phyloP scores from a whole-genome alignment of 495 filamentous ascomycete genomes.

The Neurospora sublineolata region DNA sequence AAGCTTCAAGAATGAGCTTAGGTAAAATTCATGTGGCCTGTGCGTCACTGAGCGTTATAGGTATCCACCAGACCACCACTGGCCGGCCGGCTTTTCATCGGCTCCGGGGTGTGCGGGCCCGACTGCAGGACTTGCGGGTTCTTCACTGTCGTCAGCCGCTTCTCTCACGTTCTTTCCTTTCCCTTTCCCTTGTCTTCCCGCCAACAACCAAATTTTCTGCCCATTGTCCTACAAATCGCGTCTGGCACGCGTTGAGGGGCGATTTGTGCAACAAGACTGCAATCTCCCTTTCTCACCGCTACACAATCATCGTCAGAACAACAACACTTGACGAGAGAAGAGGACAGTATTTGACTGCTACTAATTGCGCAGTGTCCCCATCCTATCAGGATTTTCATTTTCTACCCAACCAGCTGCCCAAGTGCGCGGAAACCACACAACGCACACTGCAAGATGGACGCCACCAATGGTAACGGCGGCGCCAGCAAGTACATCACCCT shows the following conservation, averaged over 20 bases:
- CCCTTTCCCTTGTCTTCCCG: neutral
- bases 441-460: conserved; percentile 8
- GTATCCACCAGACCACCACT: too few relatives aligned
- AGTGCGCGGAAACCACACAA: neutral
- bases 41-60: neutral
- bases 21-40: neutral
- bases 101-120: neutral
- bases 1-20: neutral
- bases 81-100: neutral
- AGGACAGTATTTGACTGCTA: neutral
- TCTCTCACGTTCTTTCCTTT: neutral
- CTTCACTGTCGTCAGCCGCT: neutral
- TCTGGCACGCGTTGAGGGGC: neutral
- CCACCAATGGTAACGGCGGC: conserved; percentile 4
- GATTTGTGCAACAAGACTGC: neutral
- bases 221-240: neutral
- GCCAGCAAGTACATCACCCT: conserved; percentile 67
- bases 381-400: neutral
- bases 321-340: neutral
- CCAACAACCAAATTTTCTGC: neutral
- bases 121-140: neutral
- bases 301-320: neutral
- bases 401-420: neutral
- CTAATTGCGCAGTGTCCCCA: neutral
- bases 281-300: neutral